Conservation (phyloP, 225 moss, liverwort and hornwort genomes). For the Marchantia polymorpha region DNA sequence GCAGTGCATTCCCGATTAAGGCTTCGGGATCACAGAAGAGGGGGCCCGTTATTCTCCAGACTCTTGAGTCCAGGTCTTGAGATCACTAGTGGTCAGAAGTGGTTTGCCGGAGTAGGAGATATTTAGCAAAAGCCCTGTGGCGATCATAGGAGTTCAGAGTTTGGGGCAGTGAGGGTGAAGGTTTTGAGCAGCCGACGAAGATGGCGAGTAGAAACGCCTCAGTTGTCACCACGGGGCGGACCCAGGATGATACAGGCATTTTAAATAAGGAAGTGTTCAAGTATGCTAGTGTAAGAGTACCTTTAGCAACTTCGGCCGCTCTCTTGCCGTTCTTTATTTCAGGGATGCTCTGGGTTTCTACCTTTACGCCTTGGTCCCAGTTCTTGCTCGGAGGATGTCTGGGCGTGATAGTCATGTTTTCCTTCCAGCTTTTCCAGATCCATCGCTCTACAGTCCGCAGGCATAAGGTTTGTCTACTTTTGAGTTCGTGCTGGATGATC, state of each 20-base stretch:
- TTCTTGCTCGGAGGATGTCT: conserved; percentile 47
- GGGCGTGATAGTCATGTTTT: conserved; percentile 51
- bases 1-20: not conserved
- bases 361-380: conserved; percentile 57
- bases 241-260: conserved; percentile 37
- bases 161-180: not conserved
- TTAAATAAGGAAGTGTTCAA: conserved; percentile 30
- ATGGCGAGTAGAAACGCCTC: conserved; percentile 31
- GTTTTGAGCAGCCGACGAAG: not conserved
- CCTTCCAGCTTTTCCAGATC: conserved; percentile 50
- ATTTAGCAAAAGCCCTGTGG: not conserved
- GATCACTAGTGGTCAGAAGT: not conserved
- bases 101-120: not conserved
- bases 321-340: conserved; percentile 50
- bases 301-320: conserved; percentile 47
- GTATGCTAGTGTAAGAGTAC: conserved; percentile 39
- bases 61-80: not conserved
- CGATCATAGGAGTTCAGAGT: not conserved
- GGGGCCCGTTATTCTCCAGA: too few species aligned
- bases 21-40: not conserved
- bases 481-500: not conserved
- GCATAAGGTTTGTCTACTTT: conserved; percentile 38
- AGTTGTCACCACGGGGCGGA: conserved; percentile 23
- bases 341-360: conserved; percentile 53
- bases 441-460: conserved; percentile 69